Evolutionary conservation across 2,329 filamentous ascomycete species (phyloP), one percentile per base, ranked within the genome.

Genomic region (Phialophora tarda): DNA sequence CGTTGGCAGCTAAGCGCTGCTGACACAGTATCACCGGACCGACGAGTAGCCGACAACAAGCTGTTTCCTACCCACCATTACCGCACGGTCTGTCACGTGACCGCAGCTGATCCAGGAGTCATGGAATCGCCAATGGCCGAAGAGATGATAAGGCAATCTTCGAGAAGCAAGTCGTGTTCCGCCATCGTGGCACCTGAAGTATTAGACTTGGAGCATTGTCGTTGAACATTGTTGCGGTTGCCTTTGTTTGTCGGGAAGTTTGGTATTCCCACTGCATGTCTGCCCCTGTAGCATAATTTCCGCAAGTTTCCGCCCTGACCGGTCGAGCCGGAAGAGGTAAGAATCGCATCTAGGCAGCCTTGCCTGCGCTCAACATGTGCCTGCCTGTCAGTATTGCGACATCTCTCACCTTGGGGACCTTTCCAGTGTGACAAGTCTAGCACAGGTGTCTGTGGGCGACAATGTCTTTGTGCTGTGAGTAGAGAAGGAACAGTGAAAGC

Each of bases 231-330:
- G 26, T 34, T 34, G 53, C 7, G n/a, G 53, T 55, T 55, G 8
- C 28, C 28, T 14, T 26, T n/a, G 51, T 55, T 17, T 54, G 47
- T 53, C 24, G 28, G 24, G 10, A 26, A 32, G 10, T 6, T 34
- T 41, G 59, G 30, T 61, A 53, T 55, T 55, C 28, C 53, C 50
- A 47, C 44, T 32, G 54, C 38, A 34, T 48, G 48, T 57, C 28
- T n/a, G 34, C 61, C 55, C 54, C 58, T 56, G 63, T 30, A 24
- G 28, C 47, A 53, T 63, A 68, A 70, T 70, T 50, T 70, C 68
- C 68, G 68, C 62, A 41, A 44, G 57, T 67, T 70, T 48, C 65
- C 66, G 64, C 62, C 67, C 53, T 65, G 28, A 67, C 65, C 64
- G 65, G 63, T 64, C 61, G 54, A 61, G 38, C 65, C 66, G 59